A percentile compares a stretch with the other conserved stretches of the same genome.
These are phyloP conservation scores for Starmera stellimalicola DNA, from an alignment of 1,139 yeast species.

Conservation along the genomic window DNA sequence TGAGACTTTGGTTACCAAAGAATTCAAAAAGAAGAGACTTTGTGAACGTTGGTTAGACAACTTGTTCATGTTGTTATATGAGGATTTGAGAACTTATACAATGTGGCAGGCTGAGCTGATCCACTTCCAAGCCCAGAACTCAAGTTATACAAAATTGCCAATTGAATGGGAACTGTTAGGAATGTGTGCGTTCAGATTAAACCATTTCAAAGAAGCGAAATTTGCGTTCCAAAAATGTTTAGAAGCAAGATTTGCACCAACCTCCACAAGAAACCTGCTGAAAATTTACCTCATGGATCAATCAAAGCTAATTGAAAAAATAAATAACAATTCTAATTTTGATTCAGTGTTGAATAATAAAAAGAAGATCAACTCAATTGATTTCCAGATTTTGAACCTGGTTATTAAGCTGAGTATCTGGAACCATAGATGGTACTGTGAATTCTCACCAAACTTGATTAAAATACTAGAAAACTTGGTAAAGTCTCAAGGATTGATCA, in stretches of 20 bases:
- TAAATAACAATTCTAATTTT: neutral
- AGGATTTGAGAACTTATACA: slow-evolving; percentile 83
- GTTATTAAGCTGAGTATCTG: slow-evolving; percentile 76
- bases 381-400: slow-evolving; percentile 58
- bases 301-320: neutral
- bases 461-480: slow-evolving; percentile 50
- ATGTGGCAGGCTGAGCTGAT: slow-evolving; percentile 93
- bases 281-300: slow-evolving; percentile 40
- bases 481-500: slow-evolving; percentile 68
- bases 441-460: slow-evolving; percentile 65
- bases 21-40: slow-evolving; percentile 47
- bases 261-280: slow-evolving; percentile 67
- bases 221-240: slow-evolving; percentile 72
- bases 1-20: slow-evolving; percentile 24
- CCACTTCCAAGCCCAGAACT: slow-evolving; percentile 75
- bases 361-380: slow-evolving; percentile 40
- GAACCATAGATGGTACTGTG: slow-evolving; percentile 97
- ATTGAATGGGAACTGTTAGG: slow-evolving; percentile 95
- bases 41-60: slow-evolving; percentile 98
- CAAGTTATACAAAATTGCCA: slow-evolving; percentile 69
- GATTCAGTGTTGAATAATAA: slow-evolving; percentile 11
- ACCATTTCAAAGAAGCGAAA: slow-evolving; percentile 78
- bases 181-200: slow-evolving; percentile 71
- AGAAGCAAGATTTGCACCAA: slow-evolving; percentile 69
- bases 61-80: slow-evolving; percentile 83